These are phyloP conservation scores for Vanilla planifolia DNA, from an alignment of 106 monocot species.

Conservation along the genomic window DNA sequence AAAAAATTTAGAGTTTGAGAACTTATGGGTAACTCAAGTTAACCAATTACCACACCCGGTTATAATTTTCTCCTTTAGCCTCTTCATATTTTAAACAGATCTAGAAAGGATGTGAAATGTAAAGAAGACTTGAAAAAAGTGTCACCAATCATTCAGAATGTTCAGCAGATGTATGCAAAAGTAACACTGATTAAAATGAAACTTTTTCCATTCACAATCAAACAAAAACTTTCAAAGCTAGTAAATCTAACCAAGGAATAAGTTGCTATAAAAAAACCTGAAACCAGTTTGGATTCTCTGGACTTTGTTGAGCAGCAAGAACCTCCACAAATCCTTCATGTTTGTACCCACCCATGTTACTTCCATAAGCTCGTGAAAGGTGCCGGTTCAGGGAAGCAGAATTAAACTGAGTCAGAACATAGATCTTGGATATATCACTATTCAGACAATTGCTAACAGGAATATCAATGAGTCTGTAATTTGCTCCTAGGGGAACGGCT, in stretches of 20 bases:
- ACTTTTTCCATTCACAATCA: neutral
- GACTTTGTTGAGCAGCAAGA: constrained; percentile 97
- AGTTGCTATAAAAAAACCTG: constrained; percentile 44
- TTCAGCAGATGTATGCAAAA: neutral
- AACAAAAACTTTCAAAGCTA: neutral
- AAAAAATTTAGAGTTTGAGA: too few relatives aligned
- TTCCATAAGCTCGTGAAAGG: constrained; percentile 86
- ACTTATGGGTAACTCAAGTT: too few relatives aligned
- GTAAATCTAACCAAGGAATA: neutral
- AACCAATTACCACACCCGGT: too few relatives aligned
- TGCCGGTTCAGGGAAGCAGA: constrained; percentile 98
- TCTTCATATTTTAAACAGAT: too few relatives aligned
- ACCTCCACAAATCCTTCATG: constrained; percentile 98
- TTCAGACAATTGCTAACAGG: constrained; percentile 99
- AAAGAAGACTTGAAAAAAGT: neutral
- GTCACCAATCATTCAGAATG: neutral
- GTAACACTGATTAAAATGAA: neutral
- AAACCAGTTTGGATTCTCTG: constrained; percentile 99
- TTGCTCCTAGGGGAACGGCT: constrained; percentile 91
- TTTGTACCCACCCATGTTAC: constrained; percentile 89
- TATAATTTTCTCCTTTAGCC: too few relatives aligned
- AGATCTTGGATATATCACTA: constrained; percentile 92
- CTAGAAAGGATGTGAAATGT: neutral
- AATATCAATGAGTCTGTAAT: constrained; percentile 94
- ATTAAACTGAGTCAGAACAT: constrained; percentile 96